Evolutionary conservation across 2,329 filamentous ascomycete species (phyloP).

Genomic region (Calonectria pteridis): DNA sequence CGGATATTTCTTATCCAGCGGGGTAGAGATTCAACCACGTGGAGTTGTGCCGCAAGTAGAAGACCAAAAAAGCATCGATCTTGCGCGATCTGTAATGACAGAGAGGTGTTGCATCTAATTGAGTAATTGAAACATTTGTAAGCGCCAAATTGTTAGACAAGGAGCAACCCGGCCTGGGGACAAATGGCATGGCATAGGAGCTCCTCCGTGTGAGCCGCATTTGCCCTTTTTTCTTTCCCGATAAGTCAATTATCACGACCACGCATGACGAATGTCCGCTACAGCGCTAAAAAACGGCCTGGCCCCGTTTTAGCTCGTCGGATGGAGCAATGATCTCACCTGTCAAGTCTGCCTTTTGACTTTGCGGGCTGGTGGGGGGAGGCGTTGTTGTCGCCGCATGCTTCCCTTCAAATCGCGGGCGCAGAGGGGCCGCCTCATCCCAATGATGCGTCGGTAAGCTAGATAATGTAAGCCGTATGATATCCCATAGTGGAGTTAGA

Average conservation of each 20-base stretch:
- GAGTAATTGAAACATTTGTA: not conserved
- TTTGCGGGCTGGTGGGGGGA: constrained; percentile 2
- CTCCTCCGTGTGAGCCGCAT: not conserved
- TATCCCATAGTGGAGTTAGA: not conserved
- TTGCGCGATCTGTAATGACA: no score
- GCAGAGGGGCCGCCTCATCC: not conserved
- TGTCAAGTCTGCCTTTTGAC: not conserved
- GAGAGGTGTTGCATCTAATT: not conserved
- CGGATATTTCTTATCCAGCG: constrained; percentile 1
- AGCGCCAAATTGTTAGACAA: not conserved
- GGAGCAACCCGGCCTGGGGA: not conserved
- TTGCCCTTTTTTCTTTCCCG: constrained; percentile 2
- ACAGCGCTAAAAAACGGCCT: not conserved
- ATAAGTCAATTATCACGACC: not conserved
- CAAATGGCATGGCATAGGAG: not conserved
- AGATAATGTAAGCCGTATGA: not conserved
- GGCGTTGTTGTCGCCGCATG: not conserved
- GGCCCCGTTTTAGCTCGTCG: not conserved
- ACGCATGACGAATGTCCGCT: not conserved
- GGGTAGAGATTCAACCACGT: not conserved
- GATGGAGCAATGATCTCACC: constrained; percentile 5
- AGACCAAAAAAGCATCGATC: not conserved
- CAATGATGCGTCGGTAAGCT: not conserved
- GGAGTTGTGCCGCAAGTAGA: no score
- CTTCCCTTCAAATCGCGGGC: not conserved